Percentiles rank a stretch among this genome's conserved stretches.
Conservation (phyloP, 768 basidiomycete species). For the Boletus rubroflammeus region DNA sequence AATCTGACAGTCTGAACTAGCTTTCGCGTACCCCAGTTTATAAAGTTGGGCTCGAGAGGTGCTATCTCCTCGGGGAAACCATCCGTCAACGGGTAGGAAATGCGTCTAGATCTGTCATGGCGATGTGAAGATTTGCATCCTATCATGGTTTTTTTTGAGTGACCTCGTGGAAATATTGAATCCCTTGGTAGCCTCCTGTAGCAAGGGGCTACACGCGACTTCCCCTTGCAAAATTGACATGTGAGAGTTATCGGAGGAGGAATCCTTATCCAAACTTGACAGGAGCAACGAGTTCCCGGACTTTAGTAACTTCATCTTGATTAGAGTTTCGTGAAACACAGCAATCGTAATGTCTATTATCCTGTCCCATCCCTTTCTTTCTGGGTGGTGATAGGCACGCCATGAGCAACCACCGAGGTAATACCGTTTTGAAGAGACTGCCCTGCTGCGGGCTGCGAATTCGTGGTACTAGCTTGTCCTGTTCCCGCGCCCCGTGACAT, state of each 20-base stretch:
- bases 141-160: neutral
- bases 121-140: neutral
- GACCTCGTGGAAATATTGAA: too few species aligned
- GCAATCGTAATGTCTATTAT: conserved; percentile 15
- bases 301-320: conserved; percentile 6
- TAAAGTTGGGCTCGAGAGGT: neutral
- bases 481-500: conserved; percentile 45
- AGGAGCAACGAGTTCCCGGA: neutral
- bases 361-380: conserved; percentile 22
- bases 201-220: neutral
- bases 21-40: neutral
- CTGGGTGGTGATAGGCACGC: conserved; percentile 7
- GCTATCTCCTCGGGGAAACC: neutral
- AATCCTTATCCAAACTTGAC: neutral
- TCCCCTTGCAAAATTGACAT: neutral
- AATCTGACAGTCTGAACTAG: conserved; percentile 33
- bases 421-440: conserved; percentile 17
- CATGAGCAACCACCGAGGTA: conserved; percentile 5
- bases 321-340: conserved; percentile 10
- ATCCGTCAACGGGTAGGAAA: neutral
- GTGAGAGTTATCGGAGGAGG: neutral
- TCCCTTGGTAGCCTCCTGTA: neutral
- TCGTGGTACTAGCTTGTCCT: conserved; percentile 18
- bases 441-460: conserved; percentile 5
- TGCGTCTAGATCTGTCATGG: neutral